Evolutionary conservation across 1,284 basidiomycete genomes (phyloP).

Genomic region (Papiliotrema terrestris): DNA sequence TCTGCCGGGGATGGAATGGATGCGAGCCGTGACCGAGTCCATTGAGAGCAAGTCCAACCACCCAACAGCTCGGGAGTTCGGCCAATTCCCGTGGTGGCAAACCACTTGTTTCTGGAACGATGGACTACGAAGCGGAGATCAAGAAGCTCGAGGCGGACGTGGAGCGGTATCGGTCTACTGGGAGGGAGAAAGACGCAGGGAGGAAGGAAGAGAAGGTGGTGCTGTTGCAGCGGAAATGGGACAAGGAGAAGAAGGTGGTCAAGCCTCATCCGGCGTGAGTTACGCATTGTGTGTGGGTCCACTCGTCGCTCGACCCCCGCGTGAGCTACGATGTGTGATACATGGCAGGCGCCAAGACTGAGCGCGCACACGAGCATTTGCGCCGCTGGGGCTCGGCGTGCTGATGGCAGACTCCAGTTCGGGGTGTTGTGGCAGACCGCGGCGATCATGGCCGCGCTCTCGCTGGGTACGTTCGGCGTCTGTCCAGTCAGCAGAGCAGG

Average conservation of each 20-base stretch:
- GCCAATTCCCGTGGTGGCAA: too few species aligned
- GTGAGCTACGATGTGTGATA: not conserved
- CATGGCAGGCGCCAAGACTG: not conserved
- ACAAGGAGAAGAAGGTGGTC: conserved; percentile 21
- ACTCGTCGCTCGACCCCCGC: too few species aligned
- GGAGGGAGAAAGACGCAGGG: not conserved
- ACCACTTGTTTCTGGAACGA: not conserved
- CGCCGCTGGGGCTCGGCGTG: too few species aligned
- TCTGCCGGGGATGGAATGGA: too few species aligned
- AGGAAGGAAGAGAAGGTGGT: conserved; percentile 3
- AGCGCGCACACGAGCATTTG: too few species aligned
- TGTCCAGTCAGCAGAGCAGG: not conserved
- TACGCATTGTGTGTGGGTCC: too few species aligned
- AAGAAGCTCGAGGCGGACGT: not conserved
- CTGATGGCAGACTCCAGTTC: conserved; percentile 27
- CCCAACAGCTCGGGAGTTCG: too few species aligned
- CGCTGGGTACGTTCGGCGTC: conserved; percentile 19
- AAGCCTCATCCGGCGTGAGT: conserved; percentile 36
- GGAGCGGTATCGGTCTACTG: not conserved
- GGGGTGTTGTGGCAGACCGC: conserved; percentile 32
- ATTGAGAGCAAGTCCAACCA: too few species aligned
- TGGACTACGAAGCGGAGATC: not conserved
- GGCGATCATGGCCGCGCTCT: conserved; percentile 28
- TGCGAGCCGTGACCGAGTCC: too few species aligned
- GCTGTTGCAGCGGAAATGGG: conserved; percentile 14